Base-by-base conservation (phyloP, 495 filamentous ascomycete genomes). In the Xylaria nigripes region DNA sequence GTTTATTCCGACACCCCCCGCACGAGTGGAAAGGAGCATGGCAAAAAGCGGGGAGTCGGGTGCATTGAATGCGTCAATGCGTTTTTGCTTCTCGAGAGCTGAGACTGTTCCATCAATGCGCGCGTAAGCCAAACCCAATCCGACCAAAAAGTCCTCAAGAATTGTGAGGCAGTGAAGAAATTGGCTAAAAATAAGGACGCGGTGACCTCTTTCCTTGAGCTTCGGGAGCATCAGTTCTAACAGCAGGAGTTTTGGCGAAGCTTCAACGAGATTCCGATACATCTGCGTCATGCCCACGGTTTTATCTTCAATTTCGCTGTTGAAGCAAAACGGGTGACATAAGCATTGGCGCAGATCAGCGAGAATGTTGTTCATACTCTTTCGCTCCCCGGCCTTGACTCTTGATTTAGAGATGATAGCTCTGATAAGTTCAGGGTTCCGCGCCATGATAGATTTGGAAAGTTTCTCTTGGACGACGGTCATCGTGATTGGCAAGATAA, bases 1-100 rank as follows among this genome's bases (percentile, higher is more conserved):
- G 62, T 99, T 99, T 72, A 99, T 99, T 15, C 93, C 93, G 1
- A 97, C 92, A 47, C 93, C 93, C 34, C 93, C 93, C 6, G 93
- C 90, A 56, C 93, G 84, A 15, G 93, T 99, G 0, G 90, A 95
- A 0, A 99, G 77, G 19, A 97, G 71, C 69, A 99, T 96, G 0
- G 84, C 89, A 62, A 97, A 97, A 8, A 89, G 72, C 1, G 81
- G 73, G 1, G 91, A 96, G 40, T 86, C 75, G 0, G 89, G 85
- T 2, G 84, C 88, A 66, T 99, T 99, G 72, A 87, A 99, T 10
- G 81, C 79, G 68, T 99, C 93, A 45, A 99, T 99, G 9, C 86
- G 80, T 63, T 87, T 88, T 63, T 99, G 93, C 66, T 96, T 97
- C 63, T 96, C 80, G 34, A 94, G 70, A 6, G 85, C 82, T 2